phyloP scores from a whole-genome alignment of 345 rosid species.

The Rhodamnia argentea region DNA sequence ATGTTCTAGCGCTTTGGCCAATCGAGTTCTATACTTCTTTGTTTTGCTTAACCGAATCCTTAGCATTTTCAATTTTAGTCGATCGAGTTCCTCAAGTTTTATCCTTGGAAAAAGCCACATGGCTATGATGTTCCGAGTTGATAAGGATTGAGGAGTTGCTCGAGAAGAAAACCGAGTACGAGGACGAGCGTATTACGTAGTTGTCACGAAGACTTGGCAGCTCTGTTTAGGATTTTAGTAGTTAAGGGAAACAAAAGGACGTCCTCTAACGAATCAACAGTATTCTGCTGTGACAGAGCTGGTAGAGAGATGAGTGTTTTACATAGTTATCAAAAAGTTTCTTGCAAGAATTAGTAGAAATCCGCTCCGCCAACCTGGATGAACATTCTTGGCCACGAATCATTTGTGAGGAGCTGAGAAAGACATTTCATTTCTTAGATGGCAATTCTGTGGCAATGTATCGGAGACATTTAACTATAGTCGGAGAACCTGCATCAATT shows the following conservation, averaged over 20 bases:
- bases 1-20: not conserved
- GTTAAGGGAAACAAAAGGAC: not conserved
- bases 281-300: not conserved
- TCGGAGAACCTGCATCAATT: not conserved
- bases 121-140: not conserved
- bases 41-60: not conserved
- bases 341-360: not conserved
- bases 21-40: not conserved
- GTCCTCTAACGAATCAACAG: not conserved
- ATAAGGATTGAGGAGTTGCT: not conserved
- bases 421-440: not conserved
- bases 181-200: not conserved
- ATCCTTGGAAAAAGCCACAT: not conserved
- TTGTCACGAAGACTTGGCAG: too few relatives aligned
- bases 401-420: not conserved
- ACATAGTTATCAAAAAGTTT: not conserved
- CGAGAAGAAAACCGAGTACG: too few relatives aligned
- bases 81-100: not conserved
- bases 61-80: not conserved
- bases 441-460: not conserved
- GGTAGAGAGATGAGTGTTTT: not conserved
- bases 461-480: not conserved
- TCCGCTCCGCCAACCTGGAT: not conserved
- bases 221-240: not conserved
- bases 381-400: not conserved